Evolutionary conservation across 257 asterid species (phyloP).

Genomic region (Solanum stenotomum): DNA sequence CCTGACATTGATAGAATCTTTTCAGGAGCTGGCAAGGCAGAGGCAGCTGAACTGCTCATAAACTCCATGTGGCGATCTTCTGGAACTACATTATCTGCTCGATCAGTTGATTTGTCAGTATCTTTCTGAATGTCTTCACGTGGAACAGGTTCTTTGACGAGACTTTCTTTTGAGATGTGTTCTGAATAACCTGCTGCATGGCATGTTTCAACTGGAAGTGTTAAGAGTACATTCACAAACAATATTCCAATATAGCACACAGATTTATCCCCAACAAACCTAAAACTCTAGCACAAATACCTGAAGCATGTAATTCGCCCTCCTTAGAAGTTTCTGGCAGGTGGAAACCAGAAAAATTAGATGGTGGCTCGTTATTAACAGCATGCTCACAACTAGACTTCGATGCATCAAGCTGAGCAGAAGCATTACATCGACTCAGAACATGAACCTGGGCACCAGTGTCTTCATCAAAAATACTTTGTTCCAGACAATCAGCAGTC

Average conservation of each 20-base stretch:
- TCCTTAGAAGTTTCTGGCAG: constrained; percentile 28
- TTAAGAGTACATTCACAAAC: background rate
- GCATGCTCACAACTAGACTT: constrained; percentile 17
- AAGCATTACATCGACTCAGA: constrained; percentile 55
- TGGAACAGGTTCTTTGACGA: constrained; percentile 20
- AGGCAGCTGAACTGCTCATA: constrained; percentile 23
- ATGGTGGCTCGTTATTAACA: constrained; percentile 22
- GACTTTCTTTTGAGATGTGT: constrained; percentile 24
- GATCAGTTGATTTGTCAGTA: constrained; percentile 19
- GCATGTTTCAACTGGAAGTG: constrained; percentile 29
- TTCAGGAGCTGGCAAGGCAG: constrained; percentile 60
- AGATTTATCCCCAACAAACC: constrained; percentile 31
- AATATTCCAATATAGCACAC: background rate
- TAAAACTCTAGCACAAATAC: constrained; percentile 17
- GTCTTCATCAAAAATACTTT: constrained; percentile 22
- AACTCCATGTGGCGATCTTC: constrained; percentile 19
- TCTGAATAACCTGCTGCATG: constrained; percentile 19
- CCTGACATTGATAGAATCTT: constrained; percentile 55
- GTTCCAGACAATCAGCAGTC: constrained; percentile 18
- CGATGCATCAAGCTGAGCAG: constrained; percentile 30
- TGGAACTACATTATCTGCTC: constrained; percentile 15
- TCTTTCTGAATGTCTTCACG: constrained; percentile 19
- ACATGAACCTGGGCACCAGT: constrained; percentile 16
- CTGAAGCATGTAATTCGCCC: constrained; percentile 14
- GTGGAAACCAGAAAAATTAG: constrained; percentile 23